phyloP scores from a whole-genome alignment of 1,284 basidiomycete genomes.

The Boletus sp. region DNA sequence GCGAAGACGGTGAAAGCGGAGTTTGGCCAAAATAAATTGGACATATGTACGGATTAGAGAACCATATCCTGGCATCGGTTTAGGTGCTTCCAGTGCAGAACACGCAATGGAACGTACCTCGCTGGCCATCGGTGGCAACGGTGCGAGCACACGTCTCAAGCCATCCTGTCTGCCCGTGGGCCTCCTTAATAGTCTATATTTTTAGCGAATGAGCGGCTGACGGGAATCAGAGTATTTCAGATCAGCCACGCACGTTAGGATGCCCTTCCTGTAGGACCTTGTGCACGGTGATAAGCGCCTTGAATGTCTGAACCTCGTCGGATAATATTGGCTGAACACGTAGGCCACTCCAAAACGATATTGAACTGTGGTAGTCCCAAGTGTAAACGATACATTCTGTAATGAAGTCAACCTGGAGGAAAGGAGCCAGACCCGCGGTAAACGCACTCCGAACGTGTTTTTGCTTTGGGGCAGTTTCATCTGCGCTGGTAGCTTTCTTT shows the following conservation, averaged over 20 bases:
- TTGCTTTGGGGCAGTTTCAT: slow-evolving; percentile 94
- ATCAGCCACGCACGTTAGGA: slow-evolving; percentile 68
- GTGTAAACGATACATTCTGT: slow-evolving; percentile 96
- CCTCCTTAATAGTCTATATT: slow-evolving; percentile 87
- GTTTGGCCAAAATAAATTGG: slow-evolving; percentile 91
- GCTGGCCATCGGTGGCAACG: slow-evolving; percentile 75
- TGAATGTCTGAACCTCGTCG: slow-evolving; percentile 97
- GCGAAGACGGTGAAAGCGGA: slow-evolving; percentile 91
- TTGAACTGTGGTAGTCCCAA: slow-evolving; percentile 98
- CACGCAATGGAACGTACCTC: slow-evolving; percentile 54
- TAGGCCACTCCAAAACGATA: slow-evolving; percentile 95
- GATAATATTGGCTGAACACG: slow-evolving; percentile 93
- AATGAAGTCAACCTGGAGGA: slow-evolving; percentile 18
- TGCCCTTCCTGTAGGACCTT: slow-evolving; percentile 97
- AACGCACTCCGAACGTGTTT: slow-evolving; percentile 94
- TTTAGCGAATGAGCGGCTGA: slow-evolving; percentile 20
- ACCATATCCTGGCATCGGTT: slow-evolving; percentile 71
- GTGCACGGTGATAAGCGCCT: slow-evolving; percentile 93
- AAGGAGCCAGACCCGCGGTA: slow-evolving; percentile 2
- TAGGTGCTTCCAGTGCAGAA: slow-evolving; percentile 6
- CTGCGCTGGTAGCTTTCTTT: slow-evolving; percentile 94
- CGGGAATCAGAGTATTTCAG: slow-evolving; percentile 3
- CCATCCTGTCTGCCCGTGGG: slow-evolving; percentile 96
- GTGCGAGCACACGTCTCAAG: slow-evolving; percentile 93
- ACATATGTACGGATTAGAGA: slow-evolving; percentile 93